Conservation (phyloP, 305 asterid genomes). For the Rubia tinctorum region DNA sequence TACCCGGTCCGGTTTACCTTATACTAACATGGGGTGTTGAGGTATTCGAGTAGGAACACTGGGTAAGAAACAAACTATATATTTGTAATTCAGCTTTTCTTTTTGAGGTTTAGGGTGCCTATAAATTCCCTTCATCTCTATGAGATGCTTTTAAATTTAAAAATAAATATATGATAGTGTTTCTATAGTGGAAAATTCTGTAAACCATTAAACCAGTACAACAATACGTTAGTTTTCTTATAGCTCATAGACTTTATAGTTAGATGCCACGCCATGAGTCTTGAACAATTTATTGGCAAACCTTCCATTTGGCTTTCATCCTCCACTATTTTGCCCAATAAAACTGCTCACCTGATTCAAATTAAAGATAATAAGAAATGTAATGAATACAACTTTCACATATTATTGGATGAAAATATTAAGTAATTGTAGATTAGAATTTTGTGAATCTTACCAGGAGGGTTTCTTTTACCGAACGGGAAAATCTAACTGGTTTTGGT, state of each 20-base stretch:
- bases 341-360: slow-evolving; percentile 55
- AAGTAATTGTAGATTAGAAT: background rate
- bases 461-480: slow-evolving; percentile 37
- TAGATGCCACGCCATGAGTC: slow-evolving; percentile 64
- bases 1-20: too few relatives aligned
- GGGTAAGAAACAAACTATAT: too few relatives aligned
- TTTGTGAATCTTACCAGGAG: slow-evolving; percentile 48
- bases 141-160: too few relatives aligned
- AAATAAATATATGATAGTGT: too few relatives aligned
- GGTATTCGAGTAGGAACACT: too few relatives aligned
- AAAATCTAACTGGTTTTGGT: slow-evolving; percentile 56
- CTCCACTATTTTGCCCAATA: slow-evolving; percentile 71
- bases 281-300: slow-evolving; percentile 41
- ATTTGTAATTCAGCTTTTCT: too few relatives aligned
- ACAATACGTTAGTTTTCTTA: background rate
- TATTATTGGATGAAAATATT: background rate
- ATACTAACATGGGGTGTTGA: too few relatives aligned
- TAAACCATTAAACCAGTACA: background rate
- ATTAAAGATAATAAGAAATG: background rate
- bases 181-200: background rate
- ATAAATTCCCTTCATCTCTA: too few relatives aligned
- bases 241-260: slow-evolving; percentile 24
- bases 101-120: too few relatives aligned
- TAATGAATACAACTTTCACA: too few relatives aligned
- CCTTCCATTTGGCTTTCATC: slow-evolving; percentile 92